phyloP scores from a whole-genome alignment of 2,329 filamentous ascomycete species.

The Aureobasidium leucospermi region DNA sequence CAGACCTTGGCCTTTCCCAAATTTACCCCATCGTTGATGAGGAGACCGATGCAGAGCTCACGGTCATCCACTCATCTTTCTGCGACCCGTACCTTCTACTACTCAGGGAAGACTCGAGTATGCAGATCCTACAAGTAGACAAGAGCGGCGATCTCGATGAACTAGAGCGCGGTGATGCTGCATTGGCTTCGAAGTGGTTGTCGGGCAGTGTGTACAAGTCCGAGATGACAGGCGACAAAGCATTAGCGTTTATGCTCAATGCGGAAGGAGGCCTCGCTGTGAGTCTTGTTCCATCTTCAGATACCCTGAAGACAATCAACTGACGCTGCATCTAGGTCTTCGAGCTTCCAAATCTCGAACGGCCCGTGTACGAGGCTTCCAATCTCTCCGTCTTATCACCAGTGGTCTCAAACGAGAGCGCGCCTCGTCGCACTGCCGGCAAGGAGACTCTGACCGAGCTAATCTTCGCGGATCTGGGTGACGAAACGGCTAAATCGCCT shows the following conservation, averaged over 20 bases:
- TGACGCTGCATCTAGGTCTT: slow-evolving; percentile 53
- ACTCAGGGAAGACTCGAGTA: slow-evolving; percentile 73
- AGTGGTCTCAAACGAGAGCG: slow-evolving; percentile 63
- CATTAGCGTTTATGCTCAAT: slow-evolving; percentile 71
- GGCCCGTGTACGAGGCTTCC: slow-evolving; percentile 66
- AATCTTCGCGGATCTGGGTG: slow-evolving; percentile 76
- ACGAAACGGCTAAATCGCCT: slow-evolving; percentile 60
- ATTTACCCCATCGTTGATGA: slow-evolving; percentile 92
- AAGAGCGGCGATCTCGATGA: slow-evolving; percentile 80
- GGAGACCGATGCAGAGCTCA: slow-evolving; percentile 72
- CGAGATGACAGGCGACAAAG: slow-evolving; percentile 47
- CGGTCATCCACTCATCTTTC: slow-evolving; percentile 74
- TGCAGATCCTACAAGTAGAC: slow-evolving; percentile 72
- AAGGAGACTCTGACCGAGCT: slow-evolving; percentile 73
- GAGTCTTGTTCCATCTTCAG: slow-evolving; percentile 30
- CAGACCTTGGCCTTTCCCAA: slow-evolving; percentile 79
- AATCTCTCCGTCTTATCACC: slow-evolving; percentile 72
- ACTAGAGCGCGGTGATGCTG: slow-evolving; percentile 55
- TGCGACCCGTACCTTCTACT: slow-evolving; percentile 79
- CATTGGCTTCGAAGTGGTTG: slow-evolving; percentile 64
- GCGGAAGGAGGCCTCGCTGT: slow-evolving; percentile 68
- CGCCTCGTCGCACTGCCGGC: slow-evolving; percentile 60
- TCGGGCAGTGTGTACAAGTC: slow-evolving; percentile 75
- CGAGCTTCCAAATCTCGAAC: slow-evolving; percentile 63
- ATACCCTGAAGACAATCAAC: not conserved